Conservation (phyloP, 2,329 filamentous ascomycete genomes). For the Penicillium sp. region DNA sequence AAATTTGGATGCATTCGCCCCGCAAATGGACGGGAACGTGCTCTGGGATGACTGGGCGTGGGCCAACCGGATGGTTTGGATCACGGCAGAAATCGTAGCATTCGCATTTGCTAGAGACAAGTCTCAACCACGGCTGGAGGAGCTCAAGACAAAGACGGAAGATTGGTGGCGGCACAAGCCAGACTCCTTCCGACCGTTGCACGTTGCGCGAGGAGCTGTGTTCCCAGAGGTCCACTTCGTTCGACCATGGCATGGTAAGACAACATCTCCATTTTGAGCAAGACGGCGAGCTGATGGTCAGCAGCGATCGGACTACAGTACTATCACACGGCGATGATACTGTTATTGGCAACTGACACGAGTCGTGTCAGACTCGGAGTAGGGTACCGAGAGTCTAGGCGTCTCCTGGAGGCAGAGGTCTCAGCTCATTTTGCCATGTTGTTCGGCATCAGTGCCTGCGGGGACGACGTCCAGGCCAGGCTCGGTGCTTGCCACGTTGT, state of each 20-base stretch:
- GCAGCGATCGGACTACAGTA: background rate
- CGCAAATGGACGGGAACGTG: background rate
- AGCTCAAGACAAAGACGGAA: background rate
- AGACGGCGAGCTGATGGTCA: background rate
- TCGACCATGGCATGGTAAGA: background rate
- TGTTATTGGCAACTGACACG: background rate
- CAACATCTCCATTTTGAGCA: background rate
- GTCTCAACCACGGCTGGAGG: background rate
- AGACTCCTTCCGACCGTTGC: background rate
- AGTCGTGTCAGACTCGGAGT: background rate
- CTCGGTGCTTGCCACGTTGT: background rate
- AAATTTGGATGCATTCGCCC: background rate
- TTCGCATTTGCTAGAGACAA: background rate
- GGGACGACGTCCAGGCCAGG: background rate
- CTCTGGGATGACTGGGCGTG: background rate
- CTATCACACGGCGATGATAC: background rate
- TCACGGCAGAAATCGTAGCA: background rate
- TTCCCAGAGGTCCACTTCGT: background rate
- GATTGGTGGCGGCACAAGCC: background rate
- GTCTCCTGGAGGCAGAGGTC: background rate
- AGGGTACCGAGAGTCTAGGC: background rate
- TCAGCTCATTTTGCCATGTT: background rate
- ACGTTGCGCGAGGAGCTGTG: background rate
- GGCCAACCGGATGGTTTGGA: background rate
- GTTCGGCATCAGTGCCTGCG: background rate